Evolutionary conservation across 805 yeast genomes (phyloP), one percentile per base, ranked within the genome.

Genomic region (Wickerhamomyces ciferrii): DNA sequence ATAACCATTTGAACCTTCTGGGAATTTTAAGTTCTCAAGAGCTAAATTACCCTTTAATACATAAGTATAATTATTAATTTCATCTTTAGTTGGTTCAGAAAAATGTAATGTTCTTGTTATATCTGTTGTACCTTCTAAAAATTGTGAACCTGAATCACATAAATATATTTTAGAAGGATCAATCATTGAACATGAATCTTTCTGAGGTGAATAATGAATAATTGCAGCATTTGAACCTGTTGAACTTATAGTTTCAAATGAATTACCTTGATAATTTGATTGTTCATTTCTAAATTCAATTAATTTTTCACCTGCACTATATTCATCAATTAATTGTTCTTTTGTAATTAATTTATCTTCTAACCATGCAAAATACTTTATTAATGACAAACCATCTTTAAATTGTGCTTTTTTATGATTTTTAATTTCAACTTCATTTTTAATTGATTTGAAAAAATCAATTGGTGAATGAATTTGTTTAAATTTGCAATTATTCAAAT

Each of bases 21-120:
- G 94, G 67, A 94, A 88, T 20, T 80, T 78, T 4, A 90, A 77
- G 65, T 79, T 72, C 24, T 96, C 96, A 17, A 94, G 76, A 1
- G 92, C 91, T 48, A 94, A 70, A 60, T 94, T 96, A 10, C 98
- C 98, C 68, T 90, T 89, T 46, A 94, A 72, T 1, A 94, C 99
- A 39, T 87, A 68, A 0, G 98, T 87, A 63, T 88, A 92, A 44
- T 81, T 81, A 52, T 74, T 75, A 32, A 68, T 71, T 60, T 84
- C 84, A 51, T 84, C 85, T 17, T 54, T 56, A 0, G 76, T 57
- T 15, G 92, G 87, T 2, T 65, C 62, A 1, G 66, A 59, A 60
- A 89, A 84, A 62, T 87, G 92, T 43, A 81, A 66, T 0, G 97
- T 89, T 56, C 99, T 76, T 1, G 99, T 94, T 24, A 92, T 88